A percentile compares a stretch with the other conserved stretches of the same genome.
These are phyloP conservation scores for Suillus luteus DNA, from an alignment of 768 basidiomycete species.

Conservation along the genomic window DNA sequence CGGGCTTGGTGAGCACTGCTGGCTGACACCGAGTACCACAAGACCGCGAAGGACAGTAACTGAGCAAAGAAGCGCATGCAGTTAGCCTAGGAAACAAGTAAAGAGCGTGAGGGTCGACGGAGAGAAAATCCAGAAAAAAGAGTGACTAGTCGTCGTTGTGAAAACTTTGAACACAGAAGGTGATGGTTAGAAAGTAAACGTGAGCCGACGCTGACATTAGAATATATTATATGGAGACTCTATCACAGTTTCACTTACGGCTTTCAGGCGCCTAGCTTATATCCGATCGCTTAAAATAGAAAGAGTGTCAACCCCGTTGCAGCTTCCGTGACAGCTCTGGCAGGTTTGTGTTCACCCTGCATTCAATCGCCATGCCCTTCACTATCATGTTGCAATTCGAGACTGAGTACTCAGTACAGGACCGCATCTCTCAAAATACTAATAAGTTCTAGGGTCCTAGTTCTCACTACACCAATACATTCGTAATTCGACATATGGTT, in stretches of 20 bases:
- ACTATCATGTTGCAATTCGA: too few species aligned
- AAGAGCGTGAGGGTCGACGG: conserved; percentile 11
- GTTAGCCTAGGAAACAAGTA: conserved; percentile 10
- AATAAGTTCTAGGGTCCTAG: neutral
- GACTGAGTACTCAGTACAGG: neutral
- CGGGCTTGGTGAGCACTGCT: conserved; percentile 23
- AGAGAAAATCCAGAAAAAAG: conserved; percentile 15
- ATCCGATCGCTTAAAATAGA: neutral
- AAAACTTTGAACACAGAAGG: conserved; percentile 13
- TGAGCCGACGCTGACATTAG: neutral
- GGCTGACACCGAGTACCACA: conserved; percentile 21
- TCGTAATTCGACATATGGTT: neutral
- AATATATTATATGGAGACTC: neutral
- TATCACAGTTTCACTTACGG: conserved; percentile 5
- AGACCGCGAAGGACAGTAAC: conserved; percentile 22
- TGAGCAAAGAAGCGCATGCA: conserved; percentile 27
- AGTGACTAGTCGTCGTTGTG: conserved; percentile 21
- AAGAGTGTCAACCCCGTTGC: neutral
- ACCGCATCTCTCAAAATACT: neutral
- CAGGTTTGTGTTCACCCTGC: too few species aligned
- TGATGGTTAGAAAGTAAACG: conserved; percentile 12
- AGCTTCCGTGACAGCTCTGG: neutral
- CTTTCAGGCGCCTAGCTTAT: neutral
- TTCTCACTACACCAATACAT: conserved; percentile 2
- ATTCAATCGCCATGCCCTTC: too few species aligned